Base-by-base conservation (phyloP, 2,329 filamentous ascomycete genomes). In the Triangularia setosa region DNA sequence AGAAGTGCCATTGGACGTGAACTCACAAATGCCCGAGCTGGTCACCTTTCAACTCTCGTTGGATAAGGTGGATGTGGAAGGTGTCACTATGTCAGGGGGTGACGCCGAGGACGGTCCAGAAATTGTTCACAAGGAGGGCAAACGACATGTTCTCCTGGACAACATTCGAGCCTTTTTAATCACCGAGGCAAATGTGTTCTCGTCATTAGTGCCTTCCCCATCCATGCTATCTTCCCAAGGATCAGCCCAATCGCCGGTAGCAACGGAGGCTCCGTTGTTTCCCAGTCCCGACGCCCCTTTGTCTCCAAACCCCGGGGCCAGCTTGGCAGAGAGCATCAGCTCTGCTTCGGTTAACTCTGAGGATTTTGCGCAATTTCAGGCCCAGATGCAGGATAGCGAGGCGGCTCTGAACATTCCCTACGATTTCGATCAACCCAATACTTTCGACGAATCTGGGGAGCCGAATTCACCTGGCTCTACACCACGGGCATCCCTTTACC, bases 141-240 rank as follows among this genome's bases (percentile, higher is more conserved):
- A 90, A 73, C 82, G 88, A 24, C 84, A 87, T 64, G 79, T 91
- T 58, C 83, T 81, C 16, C 77, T 91, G n/a, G 82, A 84, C 16
- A 84, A 84, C 59, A 84, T 92, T 30, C 83, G 84, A 23, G 88
- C 87, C 14, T 84, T 83, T 68, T 74, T 91, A 27, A 86, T 91
- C 48, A 89, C 88, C 2, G 88, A 91, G 69, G 85, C 87, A 18
- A 87, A 86, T 56, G 82, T 87, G 44, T 90, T 91, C 64, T 84
- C 87, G 3, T 81, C 81, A 9, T 75, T 89, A 44, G 83, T 83
- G 11, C 81, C 81, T 52, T 84, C 85, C 3, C 83, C 86, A 1
- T 84, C 85, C 1, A 77, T 85, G 69, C 82, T 83, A 5, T 89
- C 87, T 1, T 87, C 88, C 1, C 76, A 78, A 5, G 79, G 81